Percentiles rank a stretch among this genome's conserved stretches.
These are phyloP conservation scores for Mycena rosella DNA, from an alignment of 768 basidiomycete genomes.

Conservation along the genomic window DNA sequence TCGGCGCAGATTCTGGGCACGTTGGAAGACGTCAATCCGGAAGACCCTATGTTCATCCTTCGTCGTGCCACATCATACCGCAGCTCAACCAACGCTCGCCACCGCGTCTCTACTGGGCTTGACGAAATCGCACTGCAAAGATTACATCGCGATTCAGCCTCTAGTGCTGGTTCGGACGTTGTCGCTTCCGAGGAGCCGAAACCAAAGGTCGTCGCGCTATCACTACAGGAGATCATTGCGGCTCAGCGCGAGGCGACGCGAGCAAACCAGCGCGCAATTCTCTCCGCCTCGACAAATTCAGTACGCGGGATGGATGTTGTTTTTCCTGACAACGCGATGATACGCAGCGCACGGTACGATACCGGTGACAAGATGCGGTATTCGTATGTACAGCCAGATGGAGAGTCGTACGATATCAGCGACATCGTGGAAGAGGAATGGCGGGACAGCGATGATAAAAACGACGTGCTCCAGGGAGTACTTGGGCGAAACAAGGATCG, in stretches of 20 bases:
- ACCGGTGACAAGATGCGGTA: slow-evolving; percentile 85
- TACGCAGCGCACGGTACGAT: slow-evolving; percentile 87
- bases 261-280: slow-evolving; percentile 88
- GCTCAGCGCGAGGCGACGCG: slow-evolving; percentile 90
- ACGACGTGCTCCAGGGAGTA: slow-evolving; percentile 78
- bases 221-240: slow-evolving; percentile 92
- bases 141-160: slow-evolving; percentile 75
- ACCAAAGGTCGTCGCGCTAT: slow-evolving; percentile 42
- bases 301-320: slow-evolving; percentile 91
- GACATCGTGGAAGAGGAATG: slow-evolving; percentile 94
- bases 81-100: slow-evolving; percentile 69
- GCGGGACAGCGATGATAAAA: slow-evolving; percentile 64
- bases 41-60: slow-evolving; percentile 92
- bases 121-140: slow-evolving; percentile 88
- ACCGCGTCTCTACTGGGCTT: slow-evolving; percentile 80
- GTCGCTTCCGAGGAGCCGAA: slow-evolving; percentile 39
- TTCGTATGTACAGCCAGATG: slow-evolving; percentile 92
- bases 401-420: slow-evolving; percentile 93
- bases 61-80: slow-evolving; percentile 86
- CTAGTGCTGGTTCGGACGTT: slow-evolving; percentile 69
- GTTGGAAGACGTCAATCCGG: slow-evolving; percentile 78
- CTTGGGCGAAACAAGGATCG: slow-evolving; percentile 69
- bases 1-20: slow-evolving; percentile 78
- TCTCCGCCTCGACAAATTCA: slow-evolving; percentile 85
- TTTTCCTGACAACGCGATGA: slow-evolving; percentile 84